phyloP scores from a whole-genome alignment of 2,329 filamentous ascomycete species.

The Paracamarosporium sp. region DNA sequence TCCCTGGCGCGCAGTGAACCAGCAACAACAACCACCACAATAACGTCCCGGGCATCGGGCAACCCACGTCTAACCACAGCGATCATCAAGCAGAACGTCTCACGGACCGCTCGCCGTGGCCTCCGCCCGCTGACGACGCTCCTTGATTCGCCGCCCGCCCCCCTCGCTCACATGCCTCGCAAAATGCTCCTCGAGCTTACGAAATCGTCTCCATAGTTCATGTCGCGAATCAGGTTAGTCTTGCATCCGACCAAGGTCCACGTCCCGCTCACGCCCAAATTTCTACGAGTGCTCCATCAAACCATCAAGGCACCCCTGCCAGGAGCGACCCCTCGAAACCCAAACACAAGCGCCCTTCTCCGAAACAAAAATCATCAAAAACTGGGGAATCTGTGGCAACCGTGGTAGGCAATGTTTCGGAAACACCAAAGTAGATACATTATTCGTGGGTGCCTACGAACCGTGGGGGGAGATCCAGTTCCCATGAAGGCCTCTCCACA shows the following conservation, averaged over 20 bases:
- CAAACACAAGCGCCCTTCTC: background rate
- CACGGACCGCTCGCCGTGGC: background rate
- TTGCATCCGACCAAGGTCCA: slow-evolving; percentile 2
- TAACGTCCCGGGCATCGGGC: background rate
- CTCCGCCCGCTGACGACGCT: background rate
- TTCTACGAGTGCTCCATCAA: background rate
- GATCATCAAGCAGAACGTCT: slow-evolving; percentile 9
- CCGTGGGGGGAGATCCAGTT: slow-evolving; percentile 76
- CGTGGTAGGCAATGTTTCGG: background rate
- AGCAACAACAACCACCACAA: background rate
- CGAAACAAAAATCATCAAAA: background rate
- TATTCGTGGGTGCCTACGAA: slow-evolving; percentile 54
- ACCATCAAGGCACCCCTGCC: background rate
- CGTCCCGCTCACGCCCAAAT: background rate
- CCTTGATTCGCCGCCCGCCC: background rate
- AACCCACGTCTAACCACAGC: background rate
- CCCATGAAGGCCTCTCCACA: slow-evolving; percentile 85
- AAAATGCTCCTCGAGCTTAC: slow-evolving; percentile 4
- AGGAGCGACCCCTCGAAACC: background rate
- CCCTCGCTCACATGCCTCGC: background rate
- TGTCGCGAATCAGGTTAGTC: slow-evolving; percentile 5
- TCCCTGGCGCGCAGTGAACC: background rate
- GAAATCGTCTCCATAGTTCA: slow-evolving; percentile 4
- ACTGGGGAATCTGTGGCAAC: background rate
- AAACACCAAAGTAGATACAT: background rate